A percentile compares a stretch with the other conserved stretches of the same genome.
phyloP scores from a whole-genome alignment of 1,284 basidiomycete genomes.

The Volvariella volvacea region DNA sequence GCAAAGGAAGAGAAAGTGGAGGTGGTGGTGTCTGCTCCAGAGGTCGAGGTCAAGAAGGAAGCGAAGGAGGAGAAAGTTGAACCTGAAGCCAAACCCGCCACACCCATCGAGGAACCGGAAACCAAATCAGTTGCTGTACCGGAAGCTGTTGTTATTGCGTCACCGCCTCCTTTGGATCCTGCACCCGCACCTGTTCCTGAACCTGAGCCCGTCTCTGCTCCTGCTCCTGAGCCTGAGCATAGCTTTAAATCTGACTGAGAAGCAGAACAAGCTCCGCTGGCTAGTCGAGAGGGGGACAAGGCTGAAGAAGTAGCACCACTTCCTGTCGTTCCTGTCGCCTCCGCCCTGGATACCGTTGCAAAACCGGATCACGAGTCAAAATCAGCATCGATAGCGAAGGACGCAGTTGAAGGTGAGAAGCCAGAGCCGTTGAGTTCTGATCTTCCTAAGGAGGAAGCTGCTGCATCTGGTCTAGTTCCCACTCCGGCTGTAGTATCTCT shows the following conservation, averaged over 20 bases:
- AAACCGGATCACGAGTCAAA: constrained; percentile 1
- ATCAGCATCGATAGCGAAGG: too few species aligned
- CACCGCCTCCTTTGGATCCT: constrained; percentile 12
- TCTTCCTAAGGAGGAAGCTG: neutral
- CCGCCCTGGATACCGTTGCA: neutral
- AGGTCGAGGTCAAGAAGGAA: constrained; percentile 6
- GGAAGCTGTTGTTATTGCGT: constrained; percentile 9
- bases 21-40: constrained; percentile 15
- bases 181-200: constrained; percentile 10
- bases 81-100: constrained; percentile 6
- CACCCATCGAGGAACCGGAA: neutral
- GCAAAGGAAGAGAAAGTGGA: constrained; percentile 14
- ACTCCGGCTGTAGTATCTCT: neutral
- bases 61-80: constrained; percentile 7
- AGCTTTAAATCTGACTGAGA: neutral
- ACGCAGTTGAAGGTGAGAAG: too few species aligned
- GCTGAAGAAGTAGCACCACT: neutral
- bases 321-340: neutral
- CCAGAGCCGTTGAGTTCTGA: too few species aligned
- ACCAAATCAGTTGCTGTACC: constrained; percentile 8
- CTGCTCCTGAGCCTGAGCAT: constrained; percentile 5
- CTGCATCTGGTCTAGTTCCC: neutral
- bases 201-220: constrained; percentile 11
- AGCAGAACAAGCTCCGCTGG: constrained; percentile 2
- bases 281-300: too few species aligned